Evolutionary conservation across 441 rosid species (phyloP), one percentile per base, ranked within the genome.

Genomic region (Jatropha multifida): DNA sequence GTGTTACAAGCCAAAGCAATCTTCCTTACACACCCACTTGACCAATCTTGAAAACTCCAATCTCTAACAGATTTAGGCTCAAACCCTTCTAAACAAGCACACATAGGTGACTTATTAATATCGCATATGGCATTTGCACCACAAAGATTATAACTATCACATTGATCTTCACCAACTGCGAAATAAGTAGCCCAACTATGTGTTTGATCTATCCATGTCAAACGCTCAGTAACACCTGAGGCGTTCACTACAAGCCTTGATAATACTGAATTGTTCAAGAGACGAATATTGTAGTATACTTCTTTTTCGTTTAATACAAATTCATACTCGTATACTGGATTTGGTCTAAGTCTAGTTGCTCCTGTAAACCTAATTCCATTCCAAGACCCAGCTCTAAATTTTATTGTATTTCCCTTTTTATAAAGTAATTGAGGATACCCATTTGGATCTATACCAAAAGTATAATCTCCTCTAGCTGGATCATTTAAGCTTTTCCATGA

Each of bases 371-470:
- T 72, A 4, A 79, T 69, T 0, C 89, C 87, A 37, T 86, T 87
- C 97, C 97, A 94, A 2, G 87, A 86, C 9, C 98, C 97, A 4
- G 92, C 88, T 71, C 92, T 80, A 82, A 86, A 90, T 12, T 5
- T 26, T 54, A n/a, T 61, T 7, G 15, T 10, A 20, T 74, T 71
- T n/a, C 62, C 74, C 37, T 73, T 78, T 81, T 75, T 78, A 7
- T 84, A 37, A 52, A 85, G 83, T 27, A 65, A 11, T 64, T 90
- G 90, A 0, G 92, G 94, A 74, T 73, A 85, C 7, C 90, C 93
- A 32, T 76, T 69, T 18, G 71, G 80, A 66, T 89, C 78, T 40
- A 89, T 54, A 65, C 81, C 76, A 72, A 77, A 82, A 17, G 83
- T 71, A 63, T 44, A 92, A 49, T 85, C 83, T 46, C 97, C 94